A percentile compares a stretch with the other conserved stretches of the same genome.
These are phyloP conservation scores for Pseudomonodictys pantanalensis DNA, from an alignment of 495 filamentous ascomycete genomes.

Conservation along the genomic window DNA sequence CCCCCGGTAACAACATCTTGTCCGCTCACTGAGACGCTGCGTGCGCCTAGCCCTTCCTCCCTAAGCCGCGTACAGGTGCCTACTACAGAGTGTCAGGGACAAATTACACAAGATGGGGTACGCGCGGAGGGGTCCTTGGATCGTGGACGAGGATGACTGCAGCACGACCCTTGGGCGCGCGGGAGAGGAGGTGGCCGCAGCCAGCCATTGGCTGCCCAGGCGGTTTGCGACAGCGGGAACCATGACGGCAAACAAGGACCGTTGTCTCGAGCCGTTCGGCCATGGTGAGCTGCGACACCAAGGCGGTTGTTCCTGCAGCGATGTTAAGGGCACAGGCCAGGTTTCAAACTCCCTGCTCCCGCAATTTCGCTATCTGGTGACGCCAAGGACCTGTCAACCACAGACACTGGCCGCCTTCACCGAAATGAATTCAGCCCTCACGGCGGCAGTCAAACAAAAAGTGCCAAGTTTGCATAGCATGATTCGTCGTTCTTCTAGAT, in stretches of 20 bases:
- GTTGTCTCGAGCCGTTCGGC: slow-evolving; percentile 17
- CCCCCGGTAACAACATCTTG: slow-evolving; percentile 11
- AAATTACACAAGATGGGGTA: slow-evolving; percentile 27
- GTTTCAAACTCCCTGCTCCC: slow-evolving; percentile 24
- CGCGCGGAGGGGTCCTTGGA: neutral
- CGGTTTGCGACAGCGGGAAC: slow-evolving; percentile 23
- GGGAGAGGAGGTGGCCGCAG: slow-evolving; percentile 5
- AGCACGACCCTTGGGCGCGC: slow-evolving; percentile 7
- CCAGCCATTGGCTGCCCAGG: slow-evolving; percentile 14
- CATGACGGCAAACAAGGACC: slow-evolving; percentile 22
- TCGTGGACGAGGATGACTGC: slow-evolving; percentile 2
- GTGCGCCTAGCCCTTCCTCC: slow-evolving; percentile 7
- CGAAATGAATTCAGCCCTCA: slow-evolving; percentile 10
- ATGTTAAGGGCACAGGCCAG: slow-evolving; percentile 18
- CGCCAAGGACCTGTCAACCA: slow-evolving; percentile 6
- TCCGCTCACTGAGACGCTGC: neutral
- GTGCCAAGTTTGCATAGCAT: slow-evolving; percentile 3
- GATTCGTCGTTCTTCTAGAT: slow-evolving; percentile 14
- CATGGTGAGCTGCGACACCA: slow-evolving; percentile 12
- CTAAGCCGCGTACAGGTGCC: slow-evolving; percentile 1
- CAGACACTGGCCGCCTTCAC: slow-evolving; percentile 15
- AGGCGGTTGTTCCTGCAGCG: slow-evolving; percentile 26
- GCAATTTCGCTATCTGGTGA: slow-evolving; percentile 24
- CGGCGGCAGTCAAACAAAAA: slow-evolving; percentile 21
- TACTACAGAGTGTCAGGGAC: slow-evolving; percentile 25